Evolutionary conservation across 108 stramenopile species (phyloP).

Genomic region (Skeletonema grethae): DNA sequence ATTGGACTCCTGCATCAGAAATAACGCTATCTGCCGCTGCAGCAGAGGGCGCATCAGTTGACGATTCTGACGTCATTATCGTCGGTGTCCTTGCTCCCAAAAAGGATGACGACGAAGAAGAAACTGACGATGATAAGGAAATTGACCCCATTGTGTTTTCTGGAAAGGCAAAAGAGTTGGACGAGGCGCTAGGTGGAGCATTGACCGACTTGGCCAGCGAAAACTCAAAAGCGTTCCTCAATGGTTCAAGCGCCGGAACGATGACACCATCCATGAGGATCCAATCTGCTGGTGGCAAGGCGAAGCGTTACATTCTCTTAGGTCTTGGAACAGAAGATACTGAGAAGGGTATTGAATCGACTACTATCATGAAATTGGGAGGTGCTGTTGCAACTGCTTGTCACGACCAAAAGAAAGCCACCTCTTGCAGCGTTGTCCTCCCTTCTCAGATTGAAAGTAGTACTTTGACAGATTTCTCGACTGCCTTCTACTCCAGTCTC

Average conservation of each 20-base stretch:
- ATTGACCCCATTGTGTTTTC: constrained; percentile 45
- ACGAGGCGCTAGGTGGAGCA: constrained; percentile 68
- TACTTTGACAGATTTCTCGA: constrained; percentile 55
- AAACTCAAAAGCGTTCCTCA: constrained; percentile 80
- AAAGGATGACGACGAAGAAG: constrained; percentile 44
- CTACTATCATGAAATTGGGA: constrained; percentile 56
- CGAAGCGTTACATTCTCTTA: constrained; percentile 65
- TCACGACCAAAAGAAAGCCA: constrained; percentile 72
- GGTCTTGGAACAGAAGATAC: constrained; percentile 60
- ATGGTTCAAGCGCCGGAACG: constrained; percentile 75
- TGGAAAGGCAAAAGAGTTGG: constrained; percentile 65
- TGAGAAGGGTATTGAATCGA: constrained; percentile 48
- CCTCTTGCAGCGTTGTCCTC: constrained; percentile 54
- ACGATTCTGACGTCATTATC: constrained; percentile 73
- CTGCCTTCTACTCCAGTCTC: constrained; percentile 60
- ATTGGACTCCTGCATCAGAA: constrained; percentile 57
- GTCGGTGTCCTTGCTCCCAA: constrained; percentile 65
- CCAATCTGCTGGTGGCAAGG: constrained; percentile 25
- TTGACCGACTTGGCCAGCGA: constrained; percentile 66
- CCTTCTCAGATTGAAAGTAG: constrained; percentile 30
- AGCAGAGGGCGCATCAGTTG: constrained; percentile 24
- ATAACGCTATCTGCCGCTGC: constrained; percentile 33
- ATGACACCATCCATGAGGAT: constrained; percentile 66
- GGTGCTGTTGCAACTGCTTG: constrained; percentile 71
- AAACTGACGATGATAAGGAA: constrained; percentile 50